These are phyloP conservation scores for Claviceps cyperi DNA, from an alignment of 2,329 filamentous ascomycete species.

Conservation along the genomic window DNA sequence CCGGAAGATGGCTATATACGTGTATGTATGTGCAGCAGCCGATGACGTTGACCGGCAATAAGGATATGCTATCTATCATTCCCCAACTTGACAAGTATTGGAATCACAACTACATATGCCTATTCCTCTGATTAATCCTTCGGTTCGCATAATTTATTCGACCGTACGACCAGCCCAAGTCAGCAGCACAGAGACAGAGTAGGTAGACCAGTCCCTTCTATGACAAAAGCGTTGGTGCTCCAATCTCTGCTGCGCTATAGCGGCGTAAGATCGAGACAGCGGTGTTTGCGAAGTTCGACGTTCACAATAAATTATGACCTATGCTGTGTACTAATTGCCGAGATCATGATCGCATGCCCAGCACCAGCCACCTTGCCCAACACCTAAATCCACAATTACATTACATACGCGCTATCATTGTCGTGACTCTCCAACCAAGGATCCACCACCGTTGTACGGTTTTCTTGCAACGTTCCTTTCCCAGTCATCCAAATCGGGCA, in stretches of 20 bases:
- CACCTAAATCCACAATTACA: not conserved
- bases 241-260: too few relatives aligned
- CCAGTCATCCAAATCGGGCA: constrained; percentile 53
- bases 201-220: too few relatives aligned
- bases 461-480: constrained; percentile 43
- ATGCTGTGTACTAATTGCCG: not conserved
- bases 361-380: not conserved
- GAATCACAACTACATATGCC: too few relatives aligned
- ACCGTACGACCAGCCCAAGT: not conserved
- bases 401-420: not conserved
- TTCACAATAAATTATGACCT: too few relatives aligned
- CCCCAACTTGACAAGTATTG: too few relatives aligned
- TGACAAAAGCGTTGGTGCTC: not conserved
- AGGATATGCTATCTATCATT: not conserved
- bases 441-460: constrained; percentile 27
- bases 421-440: constrained; percentile 21
- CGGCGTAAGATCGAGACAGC: too few relatives aligned
- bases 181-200: not conserved
- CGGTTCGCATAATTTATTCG: not conserved
- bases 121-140: too few relatives aligned
- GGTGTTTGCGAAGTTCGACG: too few relatives aligned
- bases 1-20: not conserved
- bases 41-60: not conserved
- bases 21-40: not conserved
- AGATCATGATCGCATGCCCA: not conserved